Evolutionary conservation across 2,329 filamentous ascomycete species (phyloP), one percentile per base, ranked within the genome.

Genomic region (Talaromyces sp.): DNA sequence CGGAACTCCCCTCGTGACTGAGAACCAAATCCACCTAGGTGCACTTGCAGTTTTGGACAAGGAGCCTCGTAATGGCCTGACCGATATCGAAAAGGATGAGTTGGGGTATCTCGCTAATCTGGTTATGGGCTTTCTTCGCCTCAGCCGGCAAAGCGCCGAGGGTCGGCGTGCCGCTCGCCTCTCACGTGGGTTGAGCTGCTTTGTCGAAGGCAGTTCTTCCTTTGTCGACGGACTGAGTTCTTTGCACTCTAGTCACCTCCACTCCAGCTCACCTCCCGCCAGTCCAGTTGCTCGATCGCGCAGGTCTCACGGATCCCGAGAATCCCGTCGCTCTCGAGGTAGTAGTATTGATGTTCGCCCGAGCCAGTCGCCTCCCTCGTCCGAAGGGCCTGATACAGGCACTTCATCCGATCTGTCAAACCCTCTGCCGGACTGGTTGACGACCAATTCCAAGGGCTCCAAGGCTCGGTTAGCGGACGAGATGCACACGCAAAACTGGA

Each of bases 1-100:
- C 6, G 82, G 82, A 19, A 85, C 87, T 0, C 86, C 86, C 0
- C 83, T 89, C 58, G 80, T 81, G 27, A 85, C 83, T 3, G 80
- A 80, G 0, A 81, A 79, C 38, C 80, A 82, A 29, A 81, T 83
- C 65, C 80, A 81, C 53, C 84, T 89, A 59, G 87, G 87, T 10
- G 81, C 80, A 11, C 85, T 86, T 61, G 82, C 82, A 57, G 80
- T 88, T 2, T 74, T 86, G 3, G 86, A 88, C 64, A 80, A 83
- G 50, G 76, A 77, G n/a, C 80, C 83, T 0, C 81, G 84, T 13
- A 59, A 69, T 49, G 81, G 80, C 0, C 67, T 89, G 19, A 69
- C 65, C 0, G 46, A 67, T 2, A 46, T 56, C 8, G 71, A 75
- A 56, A 73, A 71, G 59, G 75, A 78, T 24, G 86, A 84, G 55